A percentile compares a stretch with the other conserved stretches of the same genome.
Conservation (phyloP, 768 basidiomycete species). For the Mycena polygramma region DNA sequence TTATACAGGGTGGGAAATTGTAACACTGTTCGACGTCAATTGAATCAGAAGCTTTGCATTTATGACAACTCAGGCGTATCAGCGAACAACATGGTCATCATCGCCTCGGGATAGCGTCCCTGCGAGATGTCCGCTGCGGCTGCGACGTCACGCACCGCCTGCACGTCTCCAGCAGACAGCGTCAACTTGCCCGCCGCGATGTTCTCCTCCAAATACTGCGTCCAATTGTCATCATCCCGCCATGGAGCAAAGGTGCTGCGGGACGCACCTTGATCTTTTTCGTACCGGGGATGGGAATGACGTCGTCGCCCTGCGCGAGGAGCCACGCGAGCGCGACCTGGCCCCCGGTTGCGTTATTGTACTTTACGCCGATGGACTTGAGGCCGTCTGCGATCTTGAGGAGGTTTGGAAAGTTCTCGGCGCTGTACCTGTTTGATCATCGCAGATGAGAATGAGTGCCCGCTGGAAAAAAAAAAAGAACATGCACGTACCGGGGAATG, state of each 20-base stretch:
- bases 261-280: too few species aligned
- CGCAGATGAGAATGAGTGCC: too few species aligned
- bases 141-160: slow-evolving; percentile 11
- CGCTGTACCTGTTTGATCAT: not conserved
- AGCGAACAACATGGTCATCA: slow-evolving; percentile 13
- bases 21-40: too few species aligned
- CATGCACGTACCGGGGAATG: too few species aligned
- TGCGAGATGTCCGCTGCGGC: not conserved
- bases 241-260: not conserved
- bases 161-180: slow-evolving; percentile 5
- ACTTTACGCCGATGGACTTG: not conserved
- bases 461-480: too few species aligned
- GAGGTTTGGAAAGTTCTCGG: not conserved
- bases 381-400: not conserved
- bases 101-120: slow-evolving; percentile 4
- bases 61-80: slow-evolving; percentile 7
- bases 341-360: not conserved
- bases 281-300: not conserved
- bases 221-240: too few species aligned
- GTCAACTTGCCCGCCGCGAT: not conserved
- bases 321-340: not conserved
- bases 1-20: too few species aligned
- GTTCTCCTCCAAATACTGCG: slow-evolving; percentile 13
- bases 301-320: not conserved
- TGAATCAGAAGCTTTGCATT: not conserved